Evolutionary conservation across 164 flowering plant species (phyloP).

Genomic region (Vitis riparia): DNA sequence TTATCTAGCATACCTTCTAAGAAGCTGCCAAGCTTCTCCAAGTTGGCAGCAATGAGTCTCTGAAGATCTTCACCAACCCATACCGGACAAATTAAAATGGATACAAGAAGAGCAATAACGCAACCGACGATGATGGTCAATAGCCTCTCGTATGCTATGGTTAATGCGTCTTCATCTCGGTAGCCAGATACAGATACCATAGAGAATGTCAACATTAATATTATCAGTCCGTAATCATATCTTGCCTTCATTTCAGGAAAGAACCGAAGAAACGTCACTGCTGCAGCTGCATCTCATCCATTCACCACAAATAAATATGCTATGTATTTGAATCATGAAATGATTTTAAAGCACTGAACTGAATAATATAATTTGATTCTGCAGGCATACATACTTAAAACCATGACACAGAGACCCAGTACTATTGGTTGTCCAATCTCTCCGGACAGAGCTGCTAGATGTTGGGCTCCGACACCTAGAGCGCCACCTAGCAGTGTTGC

Average conservation of each 20-base stretch:
- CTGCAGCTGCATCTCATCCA: conserved; percentile 6
- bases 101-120: not conserved
- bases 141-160: conserved; percentile 2
- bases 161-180: not conserved
- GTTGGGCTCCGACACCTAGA: conserved; percentile 16
- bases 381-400: conserved; percentile 6
- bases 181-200: conserved; percentile 12
- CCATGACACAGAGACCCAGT: conserved; percentile 15
- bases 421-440: conserved; percentile 12
- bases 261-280: conserved; percentile 6
- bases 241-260: conserved; percentile 14
- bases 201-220: conserved; percentile 11
- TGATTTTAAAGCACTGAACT: not conserved
- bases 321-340: not conserved
- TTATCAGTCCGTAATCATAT: conserved; percentile 12
- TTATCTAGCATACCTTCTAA: conserved; percentile 8
- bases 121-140: conserved; percentile 4
- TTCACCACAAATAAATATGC: not conserved
- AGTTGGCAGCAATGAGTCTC: conserved; percentile 1
- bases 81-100: conserved; percentile 3
- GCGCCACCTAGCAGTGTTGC: conserved; percentile 19
- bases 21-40: conserved; percentile 9
- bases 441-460: conserved; percentile 11
- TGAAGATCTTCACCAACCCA: conserved; percentile 20
- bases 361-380: not conserved